Evolutionary conservation across 2,329 filamentous ascomycete species (phyloP).

Genomic region (Monilinia polystroma): DNA sequence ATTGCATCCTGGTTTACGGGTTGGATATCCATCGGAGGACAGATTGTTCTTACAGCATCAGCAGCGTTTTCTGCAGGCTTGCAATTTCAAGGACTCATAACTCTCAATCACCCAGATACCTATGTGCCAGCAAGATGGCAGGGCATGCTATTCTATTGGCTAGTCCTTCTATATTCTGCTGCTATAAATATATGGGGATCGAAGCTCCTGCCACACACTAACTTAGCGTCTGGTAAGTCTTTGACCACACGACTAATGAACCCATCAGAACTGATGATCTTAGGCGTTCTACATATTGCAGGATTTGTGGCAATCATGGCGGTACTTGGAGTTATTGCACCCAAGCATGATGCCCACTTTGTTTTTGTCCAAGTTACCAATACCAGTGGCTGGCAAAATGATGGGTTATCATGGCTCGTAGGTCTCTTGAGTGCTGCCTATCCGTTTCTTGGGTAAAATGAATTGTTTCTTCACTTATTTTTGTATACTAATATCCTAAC

Average conservation of each 20-base stretch:
- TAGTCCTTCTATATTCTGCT: conserved; percentile 43
- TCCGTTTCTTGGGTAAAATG: conserved; percentile 40
- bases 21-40: conserved; percentile 50
- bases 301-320: conserved; percentile 46
- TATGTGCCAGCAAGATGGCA: conserved; percentile 48
- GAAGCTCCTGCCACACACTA: conserved; percentile 43
- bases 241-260: not conserved
- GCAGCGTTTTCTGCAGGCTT: conserved; percentile 49
- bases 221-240: conserved; percentile 40
- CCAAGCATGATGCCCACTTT: conserved; percentile 47
- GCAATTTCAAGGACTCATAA: conserved; percentile 46
- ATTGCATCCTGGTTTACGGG: conserved; percentile 45
- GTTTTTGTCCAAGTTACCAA: conserved; percentile 49
- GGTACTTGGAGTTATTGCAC: conserved; percentile 42
- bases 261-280: not conserved
- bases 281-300: conserved; percentile 37
- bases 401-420: conserved; percentile 50
- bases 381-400: conserved; percentile 46
- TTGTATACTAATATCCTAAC: not conserved
- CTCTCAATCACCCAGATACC: conserved; percentile 43
- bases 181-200: conserved; percentile 21
- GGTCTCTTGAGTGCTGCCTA: conserved; percentile 46
- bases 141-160: conserved; percentile 50
- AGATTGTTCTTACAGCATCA: conserved; percentile 48
- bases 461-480: not conserved